phyloP scores from a whole-genome alignment of 164 flowering plant genomes.

The Malania oleifera region DNA sequence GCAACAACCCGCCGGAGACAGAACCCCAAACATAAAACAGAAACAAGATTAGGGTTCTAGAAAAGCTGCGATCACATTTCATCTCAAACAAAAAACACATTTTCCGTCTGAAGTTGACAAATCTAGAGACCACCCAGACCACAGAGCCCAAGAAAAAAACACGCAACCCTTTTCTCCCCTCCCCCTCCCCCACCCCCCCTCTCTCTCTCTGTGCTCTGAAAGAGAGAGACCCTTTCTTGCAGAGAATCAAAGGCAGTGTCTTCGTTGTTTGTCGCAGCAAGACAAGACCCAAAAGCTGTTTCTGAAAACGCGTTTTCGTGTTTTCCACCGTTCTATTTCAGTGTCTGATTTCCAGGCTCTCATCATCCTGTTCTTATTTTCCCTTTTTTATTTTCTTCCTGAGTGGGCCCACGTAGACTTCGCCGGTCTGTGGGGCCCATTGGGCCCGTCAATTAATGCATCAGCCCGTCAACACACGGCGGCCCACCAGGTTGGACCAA shows the following conservation, averaged over 20 bases:
- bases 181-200: constrained; percentile 3
- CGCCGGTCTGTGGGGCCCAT: constrained; percentile 11
- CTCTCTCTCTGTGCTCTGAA: neutral
- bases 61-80: constrained; percentile 15
- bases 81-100: constrained; percentile 4
- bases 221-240: neutral
- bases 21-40: constrained; percentile 8
- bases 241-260: constrained; percentile 5
- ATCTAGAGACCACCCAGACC: neutral
- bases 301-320: constrained; percentile 12
- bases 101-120: neutral
- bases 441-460: constrained; percentile 6
- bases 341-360: no score
- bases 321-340: no score
- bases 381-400: neutral
- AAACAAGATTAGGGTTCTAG: constrained; percentile 19
- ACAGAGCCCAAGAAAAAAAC: neutral
- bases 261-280: no score
- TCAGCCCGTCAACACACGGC: constrained; percentile 15
- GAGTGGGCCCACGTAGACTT: constrained; percentile 12
- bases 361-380: neutral
- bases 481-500: constrained; percentile 3
- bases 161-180: no score
- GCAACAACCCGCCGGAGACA: neutral
- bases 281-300: neutral